phyloP scores from a whole-genome alignment of 441 rosid species.

The Metrosideros polymorpha region DNA sequence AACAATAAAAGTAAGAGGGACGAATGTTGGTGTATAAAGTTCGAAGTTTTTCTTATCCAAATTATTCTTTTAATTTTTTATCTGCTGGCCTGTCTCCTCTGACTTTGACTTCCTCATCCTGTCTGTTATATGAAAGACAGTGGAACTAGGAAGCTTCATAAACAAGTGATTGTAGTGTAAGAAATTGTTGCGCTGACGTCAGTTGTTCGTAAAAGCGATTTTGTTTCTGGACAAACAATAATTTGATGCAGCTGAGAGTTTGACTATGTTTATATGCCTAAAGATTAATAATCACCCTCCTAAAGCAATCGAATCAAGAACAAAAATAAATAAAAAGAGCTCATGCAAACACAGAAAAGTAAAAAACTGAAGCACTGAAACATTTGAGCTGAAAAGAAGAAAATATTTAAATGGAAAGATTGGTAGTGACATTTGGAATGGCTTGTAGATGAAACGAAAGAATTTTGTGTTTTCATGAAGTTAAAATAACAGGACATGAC shows the following conservation, averaged over 20 bases:
- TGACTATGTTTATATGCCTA: neutral
- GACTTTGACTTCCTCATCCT: neutral
- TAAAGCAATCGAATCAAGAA: neutral
- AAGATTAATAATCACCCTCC: neutral
- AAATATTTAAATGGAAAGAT: neutral
- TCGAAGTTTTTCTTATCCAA: neutral
- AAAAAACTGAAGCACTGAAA: neutral
- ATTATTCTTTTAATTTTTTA: neutral
- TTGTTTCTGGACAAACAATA: neutral
- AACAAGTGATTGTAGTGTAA: neutral
- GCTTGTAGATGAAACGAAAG: neutral
- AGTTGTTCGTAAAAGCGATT: neutral
- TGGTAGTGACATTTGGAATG: neutral
- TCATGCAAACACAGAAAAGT: neutral
- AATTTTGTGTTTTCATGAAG: neutral
- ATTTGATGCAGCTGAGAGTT: neutral
- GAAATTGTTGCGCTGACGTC: neutral
- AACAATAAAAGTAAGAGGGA: neutral
- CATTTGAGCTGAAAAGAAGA: neutral
- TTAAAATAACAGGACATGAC: neutral
- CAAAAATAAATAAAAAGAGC: neutral
- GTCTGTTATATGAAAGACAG: neutral
- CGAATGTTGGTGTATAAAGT: neutral
- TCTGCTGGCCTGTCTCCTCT: neutral
- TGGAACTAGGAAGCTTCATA: neutral